Evolutionary conservation across 129 eudicot species (phyloP).

Genomic region (Logfia minima): DNA sequence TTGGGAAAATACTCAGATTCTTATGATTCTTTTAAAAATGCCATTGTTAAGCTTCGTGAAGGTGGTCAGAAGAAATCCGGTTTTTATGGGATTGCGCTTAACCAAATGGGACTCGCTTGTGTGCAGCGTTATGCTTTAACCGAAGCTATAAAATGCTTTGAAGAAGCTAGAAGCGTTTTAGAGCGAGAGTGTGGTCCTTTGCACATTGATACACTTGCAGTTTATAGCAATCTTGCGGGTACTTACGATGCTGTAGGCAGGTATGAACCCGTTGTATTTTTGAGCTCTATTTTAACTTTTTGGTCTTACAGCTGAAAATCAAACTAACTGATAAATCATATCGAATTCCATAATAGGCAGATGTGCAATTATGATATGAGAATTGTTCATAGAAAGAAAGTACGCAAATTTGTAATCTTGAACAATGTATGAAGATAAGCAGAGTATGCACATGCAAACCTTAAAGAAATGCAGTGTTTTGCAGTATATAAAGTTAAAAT

Average conservation of each 20-base stretch:
- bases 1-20: conserved; percentile 65
- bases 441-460: not conserved
- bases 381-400: not conserved
- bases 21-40: conserved; percentile 49
- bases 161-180: conserved; percentile 67
- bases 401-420: conserved; percentile 10
- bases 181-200: conserved; percentile 70
- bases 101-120: conserved; percentile 85
- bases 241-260: conserved; percentile 88
- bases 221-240: conserved; percentile 83
- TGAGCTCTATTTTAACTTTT: not conserved
- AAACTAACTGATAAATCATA: not conserved
- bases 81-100: conserved; percentile 73
- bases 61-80: conserved; percentile 79
- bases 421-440: not conserved
- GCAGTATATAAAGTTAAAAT: not conserved
- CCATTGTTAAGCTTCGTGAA: conserved; percentile 58
- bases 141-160: conserved; percentile 66
- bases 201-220: conserved; percentile 83
- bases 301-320: not conserved
- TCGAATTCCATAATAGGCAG: not conserved
- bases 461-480: not conserved
- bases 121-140: conserved; percentile 73
- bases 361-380: not conserved
- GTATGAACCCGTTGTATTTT: conserved; percentile 31